Percentiles rank a stretch among this genome's conserved stretches.
Conservation (phyloP, 208 protist species). For the Leishmania tarentolae region DNA sequence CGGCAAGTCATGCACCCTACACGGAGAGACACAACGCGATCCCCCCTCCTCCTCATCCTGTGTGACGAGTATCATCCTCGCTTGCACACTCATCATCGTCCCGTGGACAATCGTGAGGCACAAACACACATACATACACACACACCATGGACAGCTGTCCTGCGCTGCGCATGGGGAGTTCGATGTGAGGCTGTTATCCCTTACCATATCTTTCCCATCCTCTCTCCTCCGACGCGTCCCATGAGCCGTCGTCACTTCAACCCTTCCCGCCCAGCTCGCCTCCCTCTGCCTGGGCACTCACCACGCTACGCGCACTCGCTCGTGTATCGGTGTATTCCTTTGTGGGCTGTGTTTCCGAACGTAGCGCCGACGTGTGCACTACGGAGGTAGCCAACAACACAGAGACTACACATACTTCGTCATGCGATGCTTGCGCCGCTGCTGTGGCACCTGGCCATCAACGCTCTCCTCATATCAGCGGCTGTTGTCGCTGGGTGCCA, state of each 20-base stretch:
- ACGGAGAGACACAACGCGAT: neutral
- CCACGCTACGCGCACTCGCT: neutral
- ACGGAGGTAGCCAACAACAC: neutral
- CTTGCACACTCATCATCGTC: neutral
- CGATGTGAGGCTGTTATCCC: neutral
- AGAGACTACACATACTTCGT: neutral
- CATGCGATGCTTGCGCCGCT: slow-evolving; percentile 2
- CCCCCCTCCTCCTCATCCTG: neutral
- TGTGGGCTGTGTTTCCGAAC: neutral
- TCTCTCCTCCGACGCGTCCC: neutral
- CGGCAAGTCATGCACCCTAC: neutral
- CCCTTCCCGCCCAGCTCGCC: neutral
- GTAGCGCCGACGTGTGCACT: neutral
- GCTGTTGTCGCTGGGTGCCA: slow-evolving; percentile 11
- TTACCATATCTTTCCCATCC: neutral
- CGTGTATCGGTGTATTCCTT: neutral
- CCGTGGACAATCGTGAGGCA: neutral
- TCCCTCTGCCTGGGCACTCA: neutral
- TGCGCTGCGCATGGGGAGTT: neutral
- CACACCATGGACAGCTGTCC: neutral
- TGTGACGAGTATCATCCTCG: neutral
- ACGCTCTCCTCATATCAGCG: neutral
- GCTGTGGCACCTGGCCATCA: neutral
- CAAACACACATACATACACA: too few species aligned
- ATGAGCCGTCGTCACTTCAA: neutral